Base-by-base conservation (phyloP, 805 yeast species). In the Lipomyces orientalis region DNA sequence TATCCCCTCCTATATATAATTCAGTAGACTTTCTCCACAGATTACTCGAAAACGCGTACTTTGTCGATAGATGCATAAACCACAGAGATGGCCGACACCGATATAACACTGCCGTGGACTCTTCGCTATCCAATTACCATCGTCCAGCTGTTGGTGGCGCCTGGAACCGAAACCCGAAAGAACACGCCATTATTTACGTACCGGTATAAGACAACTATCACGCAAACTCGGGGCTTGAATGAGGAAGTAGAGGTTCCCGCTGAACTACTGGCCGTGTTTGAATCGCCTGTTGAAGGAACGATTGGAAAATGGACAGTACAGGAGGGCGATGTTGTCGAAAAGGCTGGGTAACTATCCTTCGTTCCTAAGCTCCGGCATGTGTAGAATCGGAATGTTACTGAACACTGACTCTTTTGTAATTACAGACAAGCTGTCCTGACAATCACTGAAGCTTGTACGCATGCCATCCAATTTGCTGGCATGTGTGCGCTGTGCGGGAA, bases 381-480 rank as follows among this genome's bases (percentile, higher is more conserved):
- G 22, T 10, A 31, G 22, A 22, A 5, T 5, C 29, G 31, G n/a
- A 39, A 37, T 22, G 31, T 25, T 35, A 19, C 55, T 2, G 55
- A 22, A 25, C 33, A 37, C 66, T 60, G 34, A 54, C 49, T n/a
- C 43, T 19, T 43, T 43, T 31, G 19, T 19, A 9, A 31, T 37
- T 66, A 79, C 12, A 81, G 82, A 46, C 86, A 85, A 64, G 80
- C 80, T 2, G 80, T 94, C 14, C 83, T 88, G 35, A 80, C 81
- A 54, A 82, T 94, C 16, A 78, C 81, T 55, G 98, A 96, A 76
- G 92, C 96, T 0, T 95, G 99, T 75, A 84, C 91, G 12, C 99
- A 95, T 78, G 86, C 94, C 1, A 93, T 95, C 34, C 98, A 95
- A 73, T 95, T 89, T 75, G 97, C 97, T 14, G 98, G 98, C 0